phyloP scores from a whole-genome alignment of 2,329 filamentous ascomycete genomes.

The Juglanconis sp. region DNA sequence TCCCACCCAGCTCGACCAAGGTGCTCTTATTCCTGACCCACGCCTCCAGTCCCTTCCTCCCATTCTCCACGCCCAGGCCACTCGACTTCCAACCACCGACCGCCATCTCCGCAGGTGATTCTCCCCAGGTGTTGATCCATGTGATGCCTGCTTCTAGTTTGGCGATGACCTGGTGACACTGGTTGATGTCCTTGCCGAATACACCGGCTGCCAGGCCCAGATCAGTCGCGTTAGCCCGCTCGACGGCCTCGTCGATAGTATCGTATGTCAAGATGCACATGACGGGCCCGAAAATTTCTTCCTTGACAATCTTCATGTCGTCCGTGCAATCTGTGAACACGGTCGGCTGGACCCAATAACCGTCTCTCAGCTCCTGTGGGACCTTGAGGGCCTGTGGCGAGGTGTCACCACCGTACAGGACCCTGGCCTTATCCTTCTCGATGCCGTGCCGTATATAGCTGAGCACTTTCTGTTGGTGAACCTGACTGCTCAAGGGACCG shows the following conservation, averaged over 20 bases:
- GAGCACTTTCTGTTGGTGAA: constrained; percentile 75
- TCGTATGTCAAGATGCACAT: constrained; percentile 77
- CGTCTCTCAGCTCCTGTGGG: constrained; percentile 49
- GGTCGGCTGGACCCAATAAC: constrained; percentile 83
- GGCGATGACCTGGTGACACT: constrained; percentile 68
- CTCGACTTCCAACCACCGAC: constrained; percentile 92
- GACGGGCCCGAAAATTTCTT: constrained; percentile 89
- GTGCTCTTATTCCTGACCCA: constrained; percentile 89
- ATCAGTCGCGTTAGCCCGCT: constrained; percentile 71
- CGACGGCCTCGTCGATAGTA: constrained; percentile 65
- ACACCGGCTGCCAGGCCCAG: constrained; percentile 82
- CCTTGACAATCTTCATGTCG: constrained; percentile 71
- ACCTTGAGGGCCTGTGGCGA: constrained; percentile 47
- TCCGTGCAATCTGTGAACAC: constrained; percentile 85
- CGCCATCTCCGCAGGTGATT: constrained; percentile 86
- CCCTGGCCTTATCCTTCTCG: constrained; percentile 66
- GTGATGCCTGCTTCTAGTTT: constrained; percentile 80
- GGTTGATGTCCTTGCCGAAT: constrained; percentile 72
- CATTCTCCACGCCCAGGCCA: constrained; percentile 84
- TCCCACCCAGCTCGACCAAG: constrained; percentile 74
- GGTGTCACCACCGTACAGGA: constrained; percentile 69
- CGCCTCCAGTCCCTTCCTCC: constrained; percentile 70
- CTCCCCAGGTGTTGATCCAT: constrained; percentile 94
- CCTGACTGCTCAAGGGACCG: constrained; percentile 73
- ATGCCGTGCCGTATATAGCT: constrained; percentile 74